Conservation (phyloP, 2,329 filamentous ascomycete genomes). For the Pezicula radicicola region DNA sequence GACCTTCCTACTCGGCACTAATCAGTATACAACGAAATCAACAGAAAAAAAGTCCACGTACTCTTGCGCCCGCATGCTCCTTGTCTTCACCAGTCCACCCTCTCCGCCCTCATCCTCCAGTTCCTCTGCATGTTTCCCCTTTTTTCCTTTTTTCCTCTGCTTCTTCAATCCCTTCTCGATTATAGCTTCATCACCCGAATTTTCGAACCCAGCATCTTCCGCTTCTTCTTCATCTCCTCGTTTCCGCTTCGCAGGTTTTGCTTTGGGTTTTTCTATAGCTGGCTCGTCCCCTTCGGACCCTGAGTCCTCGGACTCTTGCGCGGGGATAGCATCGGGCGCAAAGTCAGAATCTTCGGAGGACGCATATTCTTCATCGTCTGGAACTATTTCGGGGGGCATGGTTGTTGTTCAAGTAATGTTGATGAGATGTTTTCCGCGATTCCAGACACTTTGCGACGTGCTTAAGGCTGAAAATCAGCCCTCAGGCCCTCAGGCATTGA, state of each 20-base stretch:
- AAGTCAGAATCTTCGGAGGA: slow-evolving; percentile 76
- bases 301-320: slow-evolving; percentile 43
- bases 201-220: slow-evolving; percentile 53
- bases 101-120: slow-evolving; percentile 62
- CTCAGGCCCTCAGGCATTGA: too few species aligned
- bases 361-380: slow-evolving; percentile 51
- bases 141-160: slow-evolving; percentile 39
- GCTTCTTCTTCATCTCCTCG: slow-evolving; percentile 26
- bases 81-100: slow-evolving; percentile 68
- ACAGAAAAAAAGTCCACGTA: slow-evolving; percentile 30
- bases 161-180: slow-evolving; percentile 59
- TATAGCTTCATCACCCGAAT: slow-evolving; percentile 71
- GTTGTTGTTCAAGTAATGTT: not conserved
- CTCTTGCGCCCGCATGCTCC: slow-evolving; percentile 66
- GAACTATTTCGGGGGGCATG: slow-evolving; percentile 27
- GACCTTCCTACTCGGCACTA: slow-evolving; percentile 9
- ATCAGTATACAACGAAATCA: slow-evolving; percentile 2
- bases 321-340: slow-evolving; percentile 51
- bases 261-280: slow-evolving; percentile 12
- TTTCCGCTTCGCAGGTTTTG: slow-evolving; percentile 29
- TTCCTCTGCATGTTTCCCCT: slow-evolving; percentile 33
- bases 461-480: too few species aligned
- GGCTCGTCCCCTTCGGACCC: slow-evolving; percentile 39
- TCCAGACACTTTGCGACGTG: too few species aligned
- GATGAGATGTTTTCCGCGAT: too few species aligned